These are phyloP conservation scores for Tuber aestivum DNA, from an alignment of 495 filamentous ascomycete species.

Conservation along the genomic window DNA sequence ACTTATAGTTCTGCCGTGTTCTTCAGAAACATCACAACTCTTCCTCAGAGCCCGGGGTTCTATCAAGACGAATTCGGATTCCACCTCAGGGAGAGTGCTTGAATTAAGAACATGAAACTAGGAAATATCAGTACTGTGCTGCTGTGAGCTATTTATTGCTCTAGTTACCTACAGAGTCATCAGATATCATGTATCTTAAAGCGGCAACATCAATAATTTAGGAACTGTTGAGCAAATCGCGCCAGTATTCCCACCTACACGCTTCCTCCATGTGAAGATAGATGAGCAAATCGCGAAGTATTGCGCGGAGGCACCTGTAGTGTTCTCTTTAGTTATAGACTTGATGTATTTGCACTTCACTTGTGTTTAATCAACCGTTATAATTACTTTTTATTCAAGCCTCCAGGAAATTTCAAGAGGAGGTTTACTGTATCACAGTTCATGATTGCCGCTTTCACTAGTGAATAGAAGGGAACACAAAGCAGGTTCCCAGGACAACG, in stretches of 20 bases:
- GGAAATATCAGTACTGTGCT: neutral
- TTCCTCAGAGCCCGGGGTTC: neutral
- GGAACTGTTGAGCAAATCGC: neutral
- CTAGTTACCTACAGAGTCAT: neutral
- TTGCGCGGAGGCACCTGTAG: neutral
- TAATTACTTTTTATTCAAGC: neutral
- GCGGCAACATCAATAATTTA: neutral
- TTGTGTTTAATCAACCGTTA: neutral
- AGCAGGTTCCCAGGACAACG: conserved; percentile 34
- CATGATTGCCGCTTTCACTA: neutral
- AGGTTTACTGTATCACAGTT: neutral
- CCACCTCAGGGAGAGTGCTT: neutral
- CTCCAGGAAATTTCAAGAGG: neutral
- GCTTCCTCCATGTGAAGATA: neutral
- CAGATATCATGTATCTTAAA: neutral
- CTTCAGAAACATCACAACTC: neutral
- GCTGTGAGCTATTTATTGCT: neutral
- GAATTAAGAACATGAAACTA: neutral
- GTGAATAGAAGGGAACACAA: neutral
- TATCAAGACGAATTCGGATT: neutral
- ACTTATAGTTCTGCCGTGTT: neutral
- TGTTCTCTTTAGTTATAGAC: neutral
- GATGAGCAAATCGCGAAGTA: neutral
- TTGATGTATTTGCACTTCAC: neutral
- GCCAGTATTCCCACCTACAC: neutral